Percentiles rank a stretch among this genome's conserved stretches.
phyloP scores from a whole-genome alignment of 2,329 filamentous ascomycete species.

The Claviceps sp. region DNA sequence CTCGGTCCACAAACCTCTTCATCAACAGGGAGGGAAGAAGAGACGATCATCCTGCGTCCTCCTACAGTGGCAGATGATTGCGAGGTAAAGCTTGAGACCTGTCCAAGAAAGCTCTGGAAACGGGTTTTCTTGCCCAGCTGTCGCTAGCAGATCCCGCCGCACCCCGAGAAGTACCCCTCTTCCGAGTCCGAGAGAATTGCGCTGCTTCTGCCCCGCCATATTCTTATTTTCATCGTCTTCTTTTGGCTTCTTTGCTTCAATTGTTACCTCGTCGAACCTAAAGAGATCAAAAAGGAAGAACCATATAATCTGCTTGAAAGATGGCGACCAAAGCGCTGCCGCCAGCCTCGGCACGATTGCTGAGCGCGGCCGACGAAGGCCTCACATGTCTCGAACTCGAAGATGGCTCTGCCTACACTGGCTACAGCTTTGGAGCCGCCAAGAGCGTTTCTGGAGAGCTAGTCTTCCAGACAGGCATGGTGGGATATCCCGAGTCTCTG shows the following conservation, averaged over 20 bases:
- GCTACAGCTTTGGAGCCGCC: conserved; percentile 89
- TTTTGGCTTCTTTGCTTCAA: neutral
- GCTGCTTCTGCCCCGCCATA: conserved; percentile 18
- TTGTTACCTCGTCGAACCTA: neutral
- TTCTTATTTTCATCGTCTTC: neutral
- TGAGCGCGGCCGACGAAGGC: conserved; percentile 39
- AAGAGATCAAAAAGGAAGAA: too few relatives aligned
- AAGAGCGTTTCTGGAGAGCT: conserved; percentile 93
- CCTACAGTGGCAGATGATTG: conserved; percentile 22
- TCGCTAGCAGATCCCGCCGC: conserved; percentile 19
- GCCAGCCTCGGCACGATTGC: conserved; percentile 49
- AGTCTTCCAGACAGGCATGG: conserved; percentile 99
- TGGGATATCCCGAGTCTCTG: conserved; percentile 90
- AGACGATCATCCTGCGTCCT: conserved; percentile 4
- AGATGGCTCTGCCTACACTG: conserved; percentile 83
- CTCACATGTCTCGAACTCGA: conserved; percentile 82
- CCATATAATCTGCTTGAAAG: conserved; percentile 4
- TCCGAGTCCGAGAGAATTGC: conserved; percentile 3
- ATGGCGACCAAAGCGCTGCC: conserved; percentile 26
- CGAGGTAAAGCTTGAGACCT: conserved; percentile 24
- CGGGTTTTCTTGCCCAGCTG: conserved; percentile 23
- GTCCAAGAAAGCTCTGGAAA: conserved; percentile 24
- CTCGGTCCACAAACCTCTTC: conserved; percentile 6
- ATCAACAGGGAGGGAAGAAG: conserved; percentile 2
- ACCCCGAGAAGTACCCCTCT: conserved; percentile 8